Conservation (phyloP, 768 basidiomycete genomes). For the Termitomyces sp. region DNA sequence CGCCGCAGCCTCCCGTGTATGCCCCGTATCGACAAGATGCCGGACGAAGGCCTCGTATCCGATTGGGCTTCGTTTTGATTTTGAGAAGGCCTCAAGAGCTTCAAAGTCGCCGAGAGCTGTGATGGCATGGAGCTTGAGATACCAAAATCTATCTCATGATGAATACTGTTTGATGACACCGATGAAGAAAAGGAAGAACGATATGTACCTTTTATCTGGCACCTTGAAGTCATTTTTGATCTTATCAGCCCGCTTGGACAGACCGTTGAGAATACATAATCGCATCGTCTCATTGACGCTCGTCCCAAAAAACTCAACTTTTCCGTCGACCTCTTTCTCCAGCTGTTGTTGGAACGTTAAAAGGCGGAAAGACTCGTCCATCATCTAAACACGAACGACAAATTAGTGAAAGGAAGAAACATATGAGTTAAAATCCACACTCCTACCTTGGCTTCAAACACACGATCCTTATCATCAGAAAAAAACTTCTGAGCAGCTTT, state of each 20-base stretch:
- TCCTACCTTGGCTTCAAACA: conserved; percentile 83
- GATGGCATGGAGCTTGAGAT: conserved; percentile 81
- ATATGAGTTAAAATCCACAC: background rate
- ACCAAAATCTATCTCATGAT: conserved; percentile 76
- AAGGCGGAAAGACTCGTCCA: conserved; percentile 80
- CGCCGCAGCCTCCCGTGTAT: conserved; percentile 64
- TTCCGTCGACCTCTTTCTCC: conserved; percentile 79
- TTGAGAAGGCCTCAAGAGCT: conserved; percentile 78
- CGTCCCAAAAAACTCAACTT: conserved; percentile 73
- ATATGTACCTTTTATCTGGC: conserved; percentile 78
- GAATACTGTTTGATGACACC: background rate
- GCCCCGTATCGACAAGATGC: conserved; percentile 70
- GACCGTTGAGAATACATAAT: conserved; percentile 67
- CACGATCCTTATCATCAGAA: conserved; percentile 87
- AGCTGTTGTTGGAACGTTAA: conserved; percentile 78
- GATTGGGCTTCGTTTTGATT: conserved; percentile 86
- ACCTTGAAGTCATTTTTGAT: conserved; percentile 89
- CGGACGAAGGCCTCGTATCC: conserved; percentile 91
- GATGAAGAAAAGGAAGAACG: conserved; percentile 9
- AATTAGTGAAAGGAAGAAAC: background rate
- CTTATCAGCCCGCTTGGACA: conserved; percentile 87
- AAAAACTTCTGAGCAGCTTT: conserved; percentile 90
- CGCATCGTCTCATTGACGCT: conserved; percentile 87
- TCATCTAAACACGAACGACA: conserved; percentile 55
- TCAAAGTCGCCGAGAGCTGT: conserved; percentile 82